A percentile compares a stretch with the other conserved stretches of the same genome.
Conservation (phyloP, 2,329 filamentous ascomycete genomes). For the Exophiala mesophila region DNA sequence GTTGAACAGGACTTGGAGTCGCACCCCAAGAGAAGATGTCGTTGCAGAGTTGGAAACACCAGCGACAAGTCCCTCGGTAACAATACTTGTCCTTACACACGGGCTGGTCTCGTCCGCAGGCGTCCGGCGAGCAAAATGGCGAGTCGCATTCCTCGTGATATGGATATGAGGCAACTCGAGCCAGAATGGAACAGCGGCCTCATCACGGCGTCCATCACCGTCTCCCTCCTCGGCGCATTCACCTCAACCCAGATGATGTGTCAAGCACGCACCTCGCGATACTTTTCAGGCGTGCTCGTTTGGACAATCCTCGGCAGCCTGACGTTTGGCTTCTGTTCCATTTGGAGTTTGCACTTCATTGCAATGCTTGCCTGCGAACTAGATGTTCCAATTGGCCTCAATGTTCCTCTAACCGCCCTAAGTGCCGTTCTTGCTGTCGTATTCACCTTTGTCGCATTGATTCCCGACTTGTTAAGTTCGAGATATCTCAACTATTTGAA, state of each 20-base stretch:
- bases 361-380: conserved; percentile 33
- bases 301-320: conserved; percentile 30
- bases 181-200: conserved; percentile 29
- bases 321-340: conserved; percentile 33
- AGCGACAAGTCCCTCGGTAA: not conserved
- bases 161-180: conserved; percentile 22
- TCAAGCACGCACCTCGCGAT: conserved; percentile 30
- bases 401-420: conserved; percentile 28
- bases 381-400: conserved; percentile 29
- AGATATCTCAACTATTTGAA: conserved; percentile 20
- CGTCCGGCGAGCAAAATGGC: no score
- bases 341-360: conserved; percentile 32
- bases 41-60: not conserved
- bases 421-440: conserved; percentile 23
- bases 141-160: no score
- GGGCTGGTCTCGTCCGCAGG: no score
- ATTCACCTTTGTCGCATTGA: conserved; percentile 26
- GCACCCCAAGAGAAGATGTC: not conserved
- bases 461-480: conserved; percentile 29
- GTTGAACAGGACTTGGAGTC: not conserved
- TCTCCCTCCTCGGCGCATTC: conserved; percentile 32
- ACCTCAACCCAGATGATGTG: conserved; percentile 33
- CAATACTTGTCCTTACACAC: no score
- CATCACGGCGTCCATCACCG: conserved; percentile 31
- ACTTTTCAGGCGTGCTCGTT: conserved; percentile 28